Base-by-base conservation (phyloP, 306 rosid genomes). In the Corylus heterophylla region DNA sequence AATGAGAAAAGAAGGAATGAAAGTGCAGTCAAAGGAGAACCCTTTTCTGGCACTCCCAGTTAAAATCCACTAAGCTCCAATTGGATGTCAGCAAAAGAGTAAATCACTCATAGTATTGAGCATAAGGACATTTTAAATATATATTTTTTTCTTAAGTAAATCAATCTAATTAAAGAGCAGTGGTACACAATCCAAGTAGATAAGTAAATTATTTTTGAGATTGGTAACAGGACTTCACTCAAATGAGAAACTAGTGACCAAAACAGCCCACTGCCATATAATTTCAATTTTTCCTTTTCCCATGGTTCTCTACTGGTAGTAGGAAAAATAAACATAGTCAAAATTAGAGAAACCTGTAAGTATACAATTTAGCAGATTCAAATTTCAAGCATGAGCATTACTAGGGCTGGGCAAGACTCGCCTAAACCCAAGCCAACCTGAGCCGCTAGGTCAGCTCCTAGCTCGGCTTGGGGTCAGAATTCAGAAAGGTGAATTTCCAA, bases 21-120 rank as follows among this genome's bases (percentile, higher is more conserved):
- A 58, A 74, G 44, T 8, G 45, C 62, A 48, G 20, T 74, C 52
- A 71, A 49, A 67, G 42, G 61, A 66, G 51, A 50, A 63, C 72
- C 52, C 37, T 62, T 48, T 48, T 31, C 68, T 75, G 7, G 45
- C 6, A 42, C 45, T 42, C 8, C 45, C 8, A 42, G 7, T 6
- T 5, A 42, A 42, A 61, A 62, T 62, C 31, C 12, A 25, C 68
- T 31, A 35, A 64, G 44, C 8, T 64, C 47, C 70, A 64, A 31
- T 64, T 35, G 47, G 12, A 37, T 16, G 70, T 14, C 22, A 64
- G 42, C 48, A 14, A 4, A 8, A 67, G 29, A 16, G 29, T 67
- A 67, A 42, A 67, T 67, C 31, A 67, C 49, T n/a, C 3, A 12
- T 67, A 42, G 27, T 67, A 2, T 67, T 44, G 50, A 67, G 31